Evolutionary conservation across 495 filamentous ascomycete species (phyloP).

Genomic region (Collariella sp.): DNA sequence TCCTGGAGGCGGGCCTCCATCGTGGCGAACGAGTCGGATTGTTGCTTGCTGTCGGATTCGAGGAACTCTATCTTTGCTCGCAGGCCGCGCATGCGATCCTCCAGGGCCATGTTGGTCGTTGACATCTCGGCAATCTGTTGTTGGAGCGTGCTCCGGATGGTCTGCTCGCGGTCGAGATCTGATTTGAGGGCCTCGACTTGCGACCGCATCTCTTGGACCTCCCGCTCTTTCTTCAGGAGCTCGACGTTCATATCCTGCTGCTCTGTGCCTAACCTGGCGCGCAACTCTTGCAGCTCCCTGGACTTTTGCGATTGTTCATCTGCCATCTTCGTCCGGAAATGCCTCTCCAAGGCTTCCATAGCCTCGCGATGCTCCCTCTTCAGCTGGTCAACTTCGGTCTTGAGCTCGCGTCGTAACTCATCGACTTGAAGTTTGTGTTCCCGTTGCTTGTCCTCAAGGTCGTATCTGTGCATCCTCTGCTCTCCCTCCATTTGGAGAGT

Average conservation of each 20-base stretch:
- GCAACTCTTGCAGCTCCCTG: conserved; percentile 59
- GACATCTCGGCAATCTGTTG: conserved; percentile 56
- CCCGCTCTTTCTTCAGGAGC: conserved; percentile 52
- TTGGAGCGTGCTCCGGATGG: conserved; percentile 17
- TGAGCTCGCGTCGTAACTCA: conserved; percentile 33
- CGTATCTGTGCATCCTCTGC: conserved; percentile 30
- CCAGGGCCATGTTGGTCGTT: conserved; percentile 55
- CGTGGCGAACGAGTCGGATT: conserved; percentile 68
- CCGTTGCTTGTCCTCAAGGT: conserved; percentile 33
- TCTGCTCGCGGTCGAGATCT: conserved; percentile 51
- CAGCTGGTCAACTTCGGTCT: conserved; percentile 23
- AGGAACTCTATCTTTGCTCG: conserved; percentile 76
- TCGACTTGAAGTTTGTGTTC: conserved; percentile 28
- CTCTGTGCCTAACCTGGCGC: conserved; percentile 51
- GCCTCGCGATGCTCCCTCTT: conserved; percentile 32
- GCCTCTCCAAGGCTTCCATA: conserved; percentile 36
- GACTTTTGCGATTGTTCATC: conserved; percentile 51
- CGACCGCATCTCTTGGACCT: conserved; percentile 46
- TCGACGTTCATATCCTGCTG: conserved; percentile 55
- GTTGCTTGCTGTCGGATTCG: conserved; percentile 77
- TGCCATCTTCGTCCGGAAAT: conserved; percentile 38
- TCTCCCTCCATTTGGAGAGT: conserved; percentile 23
- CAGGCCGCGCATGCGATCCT: conserved; percentile 64
- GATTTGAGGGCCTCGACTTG: conserved; percentile 46
- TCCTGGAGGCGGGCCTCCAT: conserved; percentile 71